Base-by-base conservation (phyloP, 352 stramenopile species). In the Globisporangium splendens region DNA sequence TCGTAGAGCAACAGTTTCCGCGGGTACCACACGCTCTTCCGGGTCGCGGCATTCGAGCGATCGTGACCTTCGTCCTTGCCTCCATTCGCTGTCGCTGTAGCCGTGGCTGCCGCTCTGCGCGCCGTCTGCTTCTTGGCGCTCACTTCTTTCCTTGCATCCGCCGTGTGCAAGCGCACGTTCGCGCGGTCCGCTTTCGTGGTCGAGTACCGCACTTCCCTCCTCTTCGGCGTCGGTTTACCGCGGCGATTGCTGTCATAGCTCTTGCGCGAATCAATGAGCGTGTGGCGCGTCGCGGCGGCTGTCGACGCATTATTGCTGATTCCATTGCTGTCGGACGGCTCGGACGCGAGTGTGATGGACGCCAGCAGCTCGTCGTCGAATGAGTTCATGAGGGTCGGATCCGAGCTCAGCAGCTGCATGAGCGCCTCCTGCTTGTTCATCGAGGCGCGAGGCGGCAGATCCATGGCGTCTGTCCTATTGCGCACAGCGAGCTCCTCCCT, bases 351-450 rank as follows among this genome's bases (percentile, higher is more conserved):
- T 24, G 68, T 76, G 57, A 85, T 68, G 12, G 67, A 75, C 3
- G 63, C 56, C 28, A 85, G 51, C 13, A 83, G 52, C 14, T 68
- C 65, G 21, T 69, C 62, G 59, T 84, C 70, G 41, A 84, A 50
- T 7, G 62, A 65, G 56, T 54, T 65, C 41, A 81, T 48, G 41
- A 84, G 58, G 48, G 68, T 70, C 54, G 72, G 75, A 41, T 85
- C 63, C 3, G 63, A 58, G 61, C 62, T 76, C 62, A 85, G 69
- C 50, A 85, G 70, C 41, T 56, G 57, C 65, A 78, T 70, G 46
- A 85, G 63, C 33, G 63, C 73, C 63, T 73, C 63, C 66, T 83
- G 75, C 59, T 73, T 82, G 39, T 44, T 56, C 35, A 54, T 35
- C n/a, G 75, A 78, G 54, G 52, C 69, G 51, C 51, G 59, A 22